Percentiles rank a stretch among this genome's conserved stretches.
phyloP scores from a whole-genome alignment of 1,284 basidiomycete genomes.

The Rhodotorula mucilaginosa region DNA sequence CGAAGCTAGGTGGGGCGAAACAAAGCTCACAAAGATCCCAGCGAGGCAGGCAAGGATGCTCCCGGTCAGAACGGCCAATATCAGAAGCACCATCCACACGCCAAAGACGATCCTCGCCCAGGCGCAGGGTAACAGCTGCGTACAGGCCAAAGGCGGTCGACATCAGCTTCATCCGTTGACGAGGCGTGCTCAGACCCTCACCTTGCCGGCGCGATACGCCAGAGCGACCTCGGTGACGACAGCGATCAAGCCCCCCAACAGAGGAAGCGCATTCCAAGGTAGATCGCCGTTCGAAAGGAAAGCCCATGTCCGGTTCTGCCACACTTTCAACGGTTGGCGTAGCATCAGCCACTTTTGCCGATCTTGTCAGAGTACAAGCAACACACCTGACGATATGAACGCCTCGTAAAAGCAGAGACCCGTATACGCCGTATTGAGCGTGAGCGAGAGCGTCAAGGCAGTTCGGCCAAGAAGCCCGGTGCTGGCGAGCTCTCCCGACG shows the following conservation, averaged over 20 bases:
- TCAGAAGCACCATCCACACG: slow-evolving; percentile 2
- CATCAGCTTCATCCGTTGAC: neutral
- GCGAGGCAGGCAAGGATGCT: neutral
- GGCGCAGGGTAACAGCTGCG: slow-evolving; percentile 5
- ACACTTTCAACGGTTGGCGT: neutral
- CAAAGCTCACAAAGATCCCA: neutral
- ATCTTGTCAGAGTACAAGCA: neutral
- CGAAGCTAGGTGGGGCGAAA: neutral
- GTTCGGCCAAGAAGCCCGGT: neutral
- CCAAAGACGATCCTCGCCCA: neutral
- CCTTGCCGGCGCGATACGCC: slow-evolving; percentile 2
- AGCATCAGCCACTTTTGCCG: neutral
- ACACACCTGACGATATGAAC: neutral
- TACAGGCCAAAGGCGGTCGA: neutral
- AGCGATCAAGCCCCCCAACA: slow-evolving; percentile 8
- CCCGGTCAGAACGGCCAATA: slow-evolving; percentile 8
- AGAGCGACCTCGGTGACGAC: neutral
- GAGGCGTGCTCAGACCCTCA: neutral
- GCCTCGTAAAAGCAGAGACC: slow-evolving; percentile 3
- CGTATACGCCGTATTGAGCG: slow-evolving; percentile 8
- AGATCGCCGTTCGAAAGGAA: neutral
- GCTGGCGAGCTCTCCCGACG: neutral
- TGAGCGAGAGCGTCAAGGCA: neutral
- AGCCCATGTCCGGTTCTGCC: slow-evolving; percentile 4
- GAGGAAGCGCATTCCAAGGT: neutral